Base-by-base conservation (phyloP, 106 monocot genomes). In the Acorus calamus region DNA sequence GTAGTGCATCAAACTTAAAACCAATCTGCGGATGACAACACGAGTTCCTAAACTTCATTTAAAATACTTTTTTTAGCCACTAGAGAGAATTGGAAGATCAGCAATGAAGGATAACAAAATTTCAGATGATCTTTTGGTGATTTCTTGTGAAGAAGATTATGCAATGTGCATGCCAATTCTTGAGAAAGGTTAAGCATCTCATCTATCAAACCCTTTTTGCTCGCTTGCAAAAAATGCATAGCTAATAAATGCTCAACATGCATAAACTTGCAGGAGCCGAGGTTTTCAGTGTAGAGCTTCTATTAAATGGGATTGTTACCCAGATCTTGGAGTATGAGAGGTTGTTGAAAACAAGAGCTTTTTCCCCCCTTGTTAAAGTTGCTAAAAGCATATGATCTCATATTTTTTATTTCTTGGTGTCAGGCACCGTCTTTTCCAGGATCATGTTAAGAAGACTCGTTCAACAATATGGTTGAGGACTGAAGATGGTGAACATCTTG, bases 261-360 rank as follows among this genome's bases (percentile, higher is more conserved):
- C 11, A 50, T 49, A 7, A 5, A 4, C n/a, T 45, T 74, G 45
- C 69, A 85, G 89, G 89, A 42, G 78, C 73, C 7, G 64, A 70
- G 49, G 71, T 83, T 64, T 93, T 83, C 79, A 83, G 81, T 55
- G 74, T 86, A 8, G 93, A 93, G 68, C 86, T 93, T 68, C 7
- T 93, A 61, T 63, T 93, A 45, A 93, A 86, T 65, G 93, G 93
- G 41, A 93, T 89, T 46, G 81, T 93, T 45, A 70, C 83, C 52
- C 93, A 93, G 79, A 89, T 83, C 69, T 86, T 93, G 44, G 89
- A 93, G 65, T 87, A 54, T 69, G 77, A 78, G 42, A 93, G 93
- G 93, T 93, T 45, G 49, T 28, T 28, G 28, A 28, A 28, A 28
- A 28, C 28, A 28, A 28, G 28, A 28, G 28, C 57, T 64, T 11